Evolutionary conservation across 2,329 filamentous ascomycete species (phyloP), one percentile per base, ranked within the genome.

Genomic region (Colletotrichum graminicola): DNA sequence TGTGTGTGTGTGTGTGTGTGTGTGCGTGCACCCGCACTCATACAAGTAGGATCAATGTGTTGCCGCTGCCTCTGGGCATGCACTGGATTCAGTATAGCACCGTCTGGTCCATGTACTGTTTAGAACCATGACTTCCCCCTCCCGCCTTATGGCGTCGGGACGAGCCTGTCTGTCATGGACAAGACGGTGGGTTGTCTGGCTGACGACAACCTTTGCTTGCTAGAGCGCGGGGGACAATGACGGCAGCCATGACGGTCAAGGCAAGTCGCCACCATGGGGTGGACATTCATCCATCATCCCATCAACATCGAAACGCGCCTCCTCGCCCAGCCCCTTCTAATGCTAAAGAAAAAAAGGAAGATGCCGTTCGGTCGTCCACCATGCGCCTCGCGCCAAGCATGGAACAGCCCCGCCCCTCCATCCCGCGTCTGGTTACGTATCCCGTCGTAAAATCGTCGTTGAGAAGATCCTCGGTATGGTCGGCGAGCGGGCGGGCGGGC

Each of bases 351-450:
- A 39, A 52, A 60, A 34, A 29, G 61, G 45, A 54, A 34, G 41
- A 51, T n/a, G 55, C 52, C 6, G 21, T 56, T 51, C 23, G 29
- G 43, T 34, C 59, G 51, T 43, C 41, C 49, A 56, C 67, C 67
- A 66, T 47, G 56, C 36, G 10, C 55, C 43, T 41, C 49, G 39
- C 34, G 67, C 67, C 62, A 66, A 41, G 56, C 67, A 51, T 34
- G 59, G 62, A 67, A 36, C 67, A 51, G 67, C 56, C 34, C 34
- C 34, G 67, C 56, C 34, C 34, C 34, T 5, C 49, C 51, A 57
- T 57, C 67, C 36, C 10, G 57, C 63, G 34, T 34, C n/a, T 34
- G 34, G 32, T 51, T 6, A 43, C 43, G n/a, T 29, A 29, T 39
- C 36, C 11, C 36, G 5, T 41, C 12, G 12, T 5, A 41, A 39